Conservation (phyloP, 495 filamentous ascomycete genomes). For the Penicillium tannophilum region DNA sequence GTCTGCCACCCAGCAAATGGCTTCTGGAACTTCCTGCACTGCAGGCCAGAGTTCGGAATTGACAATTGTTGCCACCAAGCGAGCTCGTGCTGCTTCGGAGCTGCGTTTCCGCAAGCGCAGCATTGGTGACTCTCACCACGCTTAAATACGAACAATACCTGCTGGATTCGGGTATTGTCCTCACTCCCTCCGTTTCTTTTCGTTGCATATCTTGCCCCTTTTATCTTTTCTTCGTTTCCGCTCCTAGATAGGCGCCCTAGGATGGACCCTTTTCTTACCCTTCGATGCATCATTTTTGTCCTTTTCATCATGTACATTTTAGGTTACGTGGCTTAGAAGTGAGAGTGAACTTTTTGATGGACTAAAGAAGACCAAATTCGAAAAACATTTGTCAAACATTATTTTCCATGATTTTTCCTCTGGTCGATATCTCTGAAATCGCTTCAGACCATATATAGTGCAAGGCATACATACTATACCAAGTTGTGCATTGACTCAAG, state of each 20-base stretch:
- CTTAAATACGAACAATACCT: constrained; percentile 20
- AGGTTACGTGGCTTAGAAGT: constrained; percentile 13
- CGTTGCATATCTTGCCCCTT: constrained; percentile 6
- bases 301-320: constrained; percentile 30
- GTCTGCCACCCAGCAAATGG: constrained; percentile 55
- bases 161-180: constrained; percentile 25
- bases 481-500: no score
- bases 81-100: constrained; percentile 32
- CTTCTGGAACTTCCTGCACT: constrained; percentile 61
- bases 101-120: constrained; percentile 38
- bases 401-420: background rate
- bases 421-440: background rate
- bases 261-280: constrained; percentile 23
- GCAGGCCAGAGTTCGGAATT: constrained; percentile 53
- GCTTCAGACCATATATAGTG: background rate
- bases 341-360: constrained; percentile 4
- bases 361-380: background rate
- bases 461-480: background rate
- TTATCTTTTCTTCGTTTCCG: constrained; percentile 17
- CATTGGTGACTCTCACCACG: constrained; percentile 25
- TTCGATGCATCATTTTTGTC: constrained; percentile 20
- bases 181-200: constrained; percentile 10
- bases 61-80: constrained; percentile 29
- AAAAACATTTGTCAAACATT: background rate
- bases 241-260: constrained; percentile 10